Evolutionary conservation across 805 yeast species (phyloP).

Genomic region (Danielozyma ontarioensis): DNA sequence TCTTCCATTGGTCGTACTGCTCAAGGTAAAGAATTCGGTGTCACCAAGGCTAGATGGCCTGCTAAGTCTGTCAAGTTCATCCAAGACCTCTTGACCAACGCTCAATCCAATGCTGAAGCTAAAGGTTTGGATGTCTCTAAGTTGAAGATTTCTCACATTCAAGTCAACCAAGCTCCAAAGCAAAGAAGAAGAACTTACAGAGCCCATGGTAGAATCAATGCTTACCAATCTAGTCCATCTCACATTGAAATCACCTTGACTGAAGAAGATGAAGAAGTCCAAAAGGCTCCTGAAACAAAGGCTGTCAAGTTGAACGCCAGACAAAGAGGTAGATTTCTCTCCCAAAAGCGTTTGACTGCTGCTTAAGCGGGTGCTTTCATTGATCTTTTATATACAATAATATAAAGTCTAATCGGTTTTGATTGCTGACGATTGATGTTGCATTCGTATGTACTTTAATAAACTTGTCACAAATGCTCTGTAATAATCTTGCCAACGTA

Average conservation of each 20-base stretch:
- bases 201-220: conserved; percentile 99
- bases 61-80: conserved; percentile 95
- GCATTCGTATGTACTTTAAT: too few relatives aligned
- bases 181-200: conserved; percentile 99
- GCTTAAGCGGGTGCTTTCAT: conserved; percentile 11
- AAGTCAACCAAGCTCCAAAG: conserved; percentile 99
- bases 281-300: conserved; percentile 75
- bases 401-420: too few relatives aligned
- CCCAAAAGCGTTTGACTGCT: conserved; percentile 84
- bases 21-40: conserved; percentile 99
- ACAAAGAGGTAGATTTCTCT: conserved; percentile 88
- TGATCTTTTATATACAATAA: conserved; percentile 1
- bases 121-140: conserved; percentile 96
- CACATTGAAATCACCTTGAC: conserved; percentile 97
- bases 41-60: conserved; percentile 99
- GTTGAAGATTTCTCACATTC: conserved; percentile 95
- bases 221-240: conserved; percentile 97
- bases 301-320: conserved; percentile 75
- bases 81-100: conserved; percentile 92
- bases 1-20: conserved; percentile 98
- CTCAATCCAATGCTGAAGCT: conserved; percentile 97
- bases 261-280: conserved; percentile 91
- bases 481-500: too few relatives aligned
- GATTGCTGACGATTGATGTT: too few relatives aligned
- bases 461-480: too few relatives aligned